Percentiles rank a stretch among this genome's conserved stretches.
Evolutionary conservation across 2,329 filamentous ascomycete genomes (phyloP).

Genomic region (Penicillium palitans): DNA sequence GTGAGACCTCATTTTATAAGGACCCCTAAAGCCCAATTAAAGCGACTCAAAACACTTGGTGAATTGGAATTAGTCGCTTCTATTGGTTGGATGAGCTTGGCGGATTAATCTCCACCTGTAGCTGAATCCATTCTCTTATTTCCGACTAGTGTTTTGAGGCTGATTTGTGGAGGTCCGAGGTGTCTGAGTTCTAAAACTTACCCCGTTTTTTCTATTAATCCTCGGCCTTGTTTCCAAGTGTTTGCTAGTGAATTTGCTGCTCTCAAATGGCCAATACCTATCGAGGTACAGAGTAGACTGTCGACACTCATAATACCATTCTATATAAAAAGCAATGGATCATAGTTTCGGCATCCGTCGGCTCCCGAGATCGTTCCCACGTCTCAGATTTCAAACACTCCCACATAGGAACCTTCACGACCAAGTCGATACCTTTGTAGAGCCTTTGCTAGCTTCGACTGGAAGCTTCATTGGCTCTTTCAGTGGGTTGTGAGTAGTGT

Average conservation of each 20-base stretch:
- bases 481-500: background rate
- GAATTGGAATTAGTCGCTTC: background rate
- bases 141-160: background rate
- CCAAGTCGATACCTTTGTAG: background rate
- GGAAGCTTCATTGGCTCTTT: background rate
- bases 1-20: conserved; percentile 1
- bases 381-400: background rate
- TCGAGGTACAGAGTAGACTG: background rate
- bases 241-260: no score
- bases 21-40: background rate
- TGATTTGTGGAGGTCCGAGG: background rate
- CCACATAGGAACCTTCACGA: background rate
- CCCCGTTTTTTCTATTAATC: background rate
- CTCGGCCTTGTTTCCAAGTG: background rate
- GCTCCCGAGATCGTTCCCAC: background rate
- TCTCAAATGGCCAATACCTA: no score
- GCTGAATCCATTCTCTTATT: background rate
- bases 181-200: background rate
- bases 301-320: background rate
- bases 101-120: background rate
- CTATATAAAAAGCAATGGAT: background rate
- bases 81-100: background rate
- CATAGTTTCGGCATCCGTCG: background rate
- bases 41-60: background rate
- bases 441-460: background rate